Evolutionary conservation across 2,329 filamentous ascomycete species (phyloP), one percentile per base, ranked within the genome.

Genomic region (Pleoardoris graminearum): DNA sequence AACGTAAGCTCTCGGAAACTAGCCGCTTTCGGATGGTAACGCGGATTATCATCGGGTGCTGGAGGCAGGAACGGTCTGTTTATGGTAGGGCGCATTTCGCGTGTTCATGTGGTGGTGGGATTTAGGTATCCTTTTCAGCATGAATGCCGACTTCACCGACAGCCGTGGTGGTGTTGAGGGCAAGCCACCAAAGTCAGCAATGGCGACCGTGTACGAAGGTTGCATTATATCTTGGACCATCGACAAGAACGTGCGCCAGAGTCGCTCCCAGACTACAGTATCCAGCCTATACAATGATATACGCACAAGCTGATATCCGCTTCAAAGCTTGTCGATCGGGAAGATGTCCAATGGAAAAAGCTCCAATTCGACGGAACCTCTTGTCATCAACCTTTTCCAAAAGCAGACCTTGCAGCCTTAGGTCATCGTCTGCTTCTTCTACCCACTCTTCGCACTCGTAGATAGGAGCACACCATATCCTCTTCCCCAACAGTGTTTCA

Each of bases 381-480:
- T 10, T 10, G 23, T 19, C 4, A 4, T 30, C 32, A 17, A 30
- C 33, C 7, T 23, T 25, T 11, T 41, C 36, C n/a, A 48, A 10
- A 3, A 48, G 21, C 29, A 48, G 19, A 4, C 46, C 46, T 1
- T 41, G 25, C 12, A 48, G 12, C 25, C 46, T 23, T 27, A 5
- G 25, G 12, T 35, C 22, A 3, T 32, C 19, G n/a, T 48, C n/a
- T 8, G 8, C 16, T 36, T 41, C 29, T 1, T 33, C 16, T n/a
- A 32, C 11, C 46, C 46, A 48, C 17, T 48, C 35, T 23, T 33
- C 46, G 19, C 46, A 48, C 29, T 48, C 46, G 5, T 41, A 48
- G 22, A 48, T 48, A 3, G 46, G 46, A 3, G 46, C 46, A 37
- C 46, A 41, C 46, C 35, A 48, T 3, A 33, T 25, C 12, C 12